These are phyloP conservation scores for Helichrysum umbraculigerum DNA, from an alignment of 129 eudicot genomes.

Conservation along the genomic window DNA sequence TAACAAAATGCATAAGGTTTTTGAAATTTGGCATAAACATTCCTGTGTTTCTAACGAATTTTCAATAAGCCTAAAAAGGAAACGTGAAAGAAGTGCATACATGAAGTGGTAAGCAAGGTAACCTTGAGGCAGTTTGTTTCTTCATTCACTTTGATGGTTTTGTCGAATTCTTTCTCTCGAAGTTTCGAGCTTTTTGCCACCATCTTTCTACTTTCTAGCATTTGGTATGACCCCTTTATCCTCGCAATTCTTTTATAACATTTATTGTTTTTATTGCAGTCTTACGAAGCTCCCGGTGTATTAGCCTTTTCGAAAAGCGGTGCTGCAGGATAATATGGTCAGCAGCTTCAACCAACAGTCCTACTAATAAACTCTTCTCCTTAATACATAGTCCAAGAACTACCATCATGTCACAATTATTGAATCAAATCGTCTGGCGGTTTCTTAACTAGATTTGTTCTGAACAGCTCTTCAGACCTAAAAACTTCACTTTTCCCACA, in stretches of 20 bases:
- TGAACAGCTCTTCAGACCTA: conserved; percentile 39
- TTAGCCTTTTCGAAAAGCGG: no score
- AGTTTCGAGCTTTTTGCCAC: neutral
- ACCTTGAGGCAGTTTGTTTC: neutral
- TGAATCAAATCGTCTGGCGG: conserved; percentile 31
- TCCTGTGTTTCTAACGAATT: neutral
- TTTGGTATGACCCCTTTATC: neutral
- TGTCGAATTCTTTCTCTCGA: neutral
- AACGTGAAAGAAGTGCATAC: neutral
- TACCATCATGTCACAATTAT: conserved; percentile 42
- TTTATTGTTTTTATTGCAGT: no score
- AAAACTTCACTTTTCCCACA: conserved; percentile 48
- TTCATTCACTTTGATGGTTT: neutral
- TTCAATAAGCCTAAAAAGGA: neutral
- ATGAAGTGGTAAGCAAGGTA: neutral
- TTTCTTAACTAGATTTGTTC: conserved; percentile 25
- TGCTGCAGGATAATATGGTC: no score
- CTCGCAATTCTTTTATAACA: neutral
- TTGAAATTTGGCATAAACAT: neutral
- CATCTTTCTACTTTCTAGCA: neutral
- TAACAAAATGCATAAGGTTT: neutral
- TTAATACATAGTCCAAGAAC: conserved; percentile 38
- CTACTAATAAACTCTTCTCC: neutral
- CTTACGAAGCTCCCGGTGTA: no score
- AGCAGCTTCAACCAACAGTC: no score